Base-by-base conservation (phyloP, 2,329 filamentous ascomycete species). In the Lecanosticta acicola region DNA sequence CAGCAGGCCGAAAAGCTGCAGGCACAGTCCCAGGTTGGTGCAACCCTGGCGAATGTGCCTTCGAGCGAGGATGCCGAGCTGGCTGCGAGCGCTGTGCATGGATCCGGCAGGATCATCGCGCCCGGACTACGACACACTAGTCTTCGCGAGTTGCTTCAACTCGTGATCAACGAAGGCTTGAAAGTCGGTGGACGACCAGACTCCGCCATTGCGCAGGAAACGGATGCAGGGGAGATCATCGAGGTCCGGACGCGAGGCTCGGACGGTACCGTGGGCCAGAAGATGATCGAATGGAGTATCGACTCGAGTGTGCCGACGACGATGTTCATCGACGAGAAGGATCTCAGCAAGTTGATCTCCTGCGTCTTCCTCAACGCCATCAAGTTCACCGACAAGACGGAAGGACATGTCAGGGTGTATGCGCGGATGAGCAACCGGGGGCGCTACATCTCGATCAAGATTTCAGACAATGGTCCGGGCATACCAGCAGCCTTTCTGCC, bases 401-500 rank as follows among this genome's bases (percentile, higher is more conserved):
- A 73, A 44, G 83, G 83, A 4, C 70, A 66, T 10, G 83, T 87
- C 45, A 74, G 67, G 1, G 66, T 86, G 10, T 65, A 65, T 38
- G 78, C 76, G 3, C 73, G 70, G 4, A 68, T 81, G 34, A 77
- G 74, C 43, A 46, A 56, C 18, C 49, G 54, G 13, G 60, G 65
- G 3, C 72, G 75, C 26, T 77, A 78, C 58, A 71, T 85, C 34
- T 69, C 80, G 36, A 78, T 85, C 58, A 77, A 72, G 50, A 73
- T 86, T 45, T 70, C 71, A 13, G 83, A 87, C 63, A 84, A 81
- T 14, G 83, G 83, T 5, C 77, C 79, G 39, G 83, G 83, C 3
- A 87, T 87, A 37, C 79, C 81, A 0, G 73, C 77, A 39, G 78
- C 77, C 10, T 86, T 85, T 57, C 65, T 83, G 40, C 79, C 80